Evolutionary conservation across 1,139 yeast genomes (phyloP).

Genomic region (Entelexis sorbosivorans): DNA sequence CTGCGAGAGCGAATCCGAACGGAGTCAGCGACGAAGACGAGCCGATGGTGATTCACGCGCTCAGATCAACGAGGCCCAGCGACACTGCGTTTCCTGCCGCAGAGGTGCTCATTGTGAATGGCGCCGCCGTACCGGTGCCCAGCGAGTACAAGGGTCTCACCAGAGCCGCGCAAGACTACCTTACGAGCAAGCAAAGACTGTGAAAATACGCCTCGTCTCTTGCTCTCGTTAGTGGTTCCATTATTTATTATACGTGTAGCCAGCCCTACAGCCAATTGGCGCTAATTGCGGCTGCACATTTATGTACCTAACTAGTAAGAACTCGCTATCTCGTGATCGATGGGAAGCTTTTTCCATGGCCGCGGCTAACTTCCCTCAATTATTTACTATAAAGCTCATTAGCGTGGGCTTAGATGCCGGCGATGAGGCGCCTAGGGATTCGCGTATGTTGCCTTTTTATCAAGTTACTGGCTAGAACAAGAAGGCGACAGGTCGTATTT

Average conservation of each 20-base stretch:
- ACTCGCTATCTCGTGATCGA: no score
- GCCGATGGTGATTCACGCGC: slow-evolving; percentile 28
- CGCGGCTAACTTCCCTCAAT: no score
- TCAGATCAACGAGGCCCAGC: slow-evolving; percentile 25
- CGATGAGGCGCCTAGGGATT: no score
- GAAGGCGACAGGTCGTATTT: no score
- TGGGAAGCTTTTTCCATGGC: no score
- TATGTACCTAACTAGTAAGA: neutral
- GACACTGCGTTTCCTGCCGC: slow-evolving; percentile 50
- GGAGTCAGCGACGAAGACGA: slow-evolving; percentile 26
- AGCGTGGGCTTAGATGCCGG: no score
- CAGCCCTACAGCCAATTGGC: neutral
- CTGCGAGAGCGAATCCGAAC: slow-evolving; percentile 35
- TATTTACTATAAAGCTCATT: no score
- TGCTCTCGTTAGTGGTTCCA: neutral
- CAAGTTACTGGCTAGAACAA: no score
- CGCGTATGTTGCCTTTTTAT: no score
- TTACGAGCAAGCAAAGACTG: slow-evolving; percentile 10
- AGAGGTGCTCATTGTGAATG: slow-evolving; percentile 61
- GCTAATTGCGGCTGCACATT: neutral
- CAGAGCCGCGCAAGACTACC: slow-evolving; percentile 18
- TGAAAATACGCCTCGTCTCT: neutral
- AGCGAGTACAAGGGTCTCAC: slow-evolving; percentile 20
- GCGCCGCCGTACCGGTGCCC: slow-evolving; percentile 34
- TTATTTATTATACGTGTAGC: slow-evolving; percentile 5